Conservation (phyloP, 73 alveolate species). For the Vitrella brassicaformis region DNA sequence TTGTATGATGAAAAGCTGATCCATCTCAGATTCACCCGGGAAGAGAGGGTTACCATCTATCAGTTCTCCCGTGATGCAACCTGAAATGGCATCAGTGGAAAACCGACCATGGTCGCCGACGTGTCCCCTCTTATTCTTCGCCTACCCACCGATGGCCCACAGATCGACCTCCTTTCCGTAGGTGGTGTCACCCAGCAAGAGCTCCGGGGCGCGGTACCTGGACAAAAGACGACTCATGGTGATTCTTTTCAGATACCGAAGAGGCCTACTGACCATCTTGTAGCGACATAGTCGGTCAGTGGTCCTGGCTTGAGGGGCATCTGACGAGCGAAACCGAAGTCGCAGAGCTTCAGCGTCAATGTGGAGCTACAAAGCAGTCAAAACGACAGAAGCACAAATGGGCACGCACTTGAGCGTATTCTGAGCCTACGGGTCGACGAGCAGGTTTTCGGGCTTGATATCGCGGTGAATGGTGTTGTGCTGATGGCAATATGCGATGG, state of each 20-base stretch:
- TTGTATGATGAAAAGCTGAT: conserved; percentile 46
- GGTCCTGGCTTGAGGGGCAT: conserved; percentile 5
- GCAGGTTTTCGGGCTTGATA: conserved; percentile 71
- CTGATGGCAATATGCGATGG: conserved; percentile 58
- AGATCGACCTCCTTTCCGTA: conserved; percentile 75
- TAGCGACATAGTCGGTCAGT: background rate
- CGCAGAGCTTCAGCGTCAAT: conserved; percentile 33
- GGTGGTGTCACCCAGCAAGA: conserved; percentile 55
- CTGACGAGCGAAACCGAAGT: conserved; percentile 38
- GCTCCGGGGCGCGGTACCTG: conserved; percentile 75
- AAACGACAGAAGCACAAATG: background rate
- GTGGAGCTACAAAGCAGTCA: background rate
- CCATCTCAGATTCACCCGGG: conserved; percentile 70
- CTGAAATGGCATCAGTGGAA: too few species aligned
- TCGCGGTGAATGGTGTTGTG: conserved; percentile 65
- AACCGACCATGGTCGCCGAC: too few species aligned
- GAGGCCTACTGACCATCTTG: too few species aligned
- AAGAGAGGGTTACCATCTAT: conserved; percentile 74
- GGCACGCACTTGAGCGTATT: background rate
- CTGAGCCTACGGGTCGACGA: background rate
- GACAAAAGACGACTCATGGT: too few species aligned
- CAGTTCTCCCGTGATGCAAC: conserved; percentile 54
- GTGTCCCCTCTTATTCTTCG: too few species aligned
- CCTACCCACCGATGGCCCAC: conserved; percentile 93
- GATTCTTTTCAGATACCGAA: too few species aligned